A percentile compares a stretch with the other conserved stretches of the same genome.
Evolutionary conservation across 768 basidiomycete genomes (phyloP).

Genomic region (Naganishia onofrii): DNA sequence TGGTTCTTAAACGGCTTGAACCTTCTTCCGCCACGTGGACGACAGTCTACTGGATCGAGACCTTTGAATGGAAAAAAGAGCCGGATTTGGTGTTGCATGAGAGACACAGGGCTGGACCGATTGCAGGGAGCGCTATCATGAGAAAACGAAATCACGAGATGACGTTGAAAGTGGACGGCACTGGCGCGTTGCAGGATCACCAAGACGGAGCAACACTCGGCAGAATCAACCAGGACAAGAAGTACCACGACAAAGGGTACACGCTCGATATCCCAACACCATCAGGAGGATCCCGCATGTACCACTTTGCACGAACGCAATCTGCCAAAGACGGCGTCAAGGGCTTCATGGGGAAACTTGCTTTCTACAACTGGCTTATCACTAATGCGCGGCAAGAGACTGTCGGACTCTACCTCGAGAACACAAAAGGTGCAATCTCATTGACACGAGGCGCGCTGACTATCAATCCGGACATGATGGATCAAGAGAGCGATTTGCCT

Average conservation of each 20-base stretch:
- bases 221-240: constrained; percentile 9
- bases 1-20: neutral
- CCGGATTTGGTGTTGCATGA: constrained; percentile 9
- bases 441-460: constrained; percentile 10
- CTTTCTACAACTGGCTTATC: constrained; percentile 13
- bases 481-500: neutral
- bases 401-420: constrained; percentile 16
- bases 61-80: neutral
- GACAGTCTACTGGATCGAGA: constrained; percentile 2
- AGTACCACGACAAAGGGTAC: neutral
- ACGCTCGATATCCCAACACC: neutral
- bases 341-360: constrained; percentile 3
- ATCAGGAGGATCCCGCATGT: neutral
- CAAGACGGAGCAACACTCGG: neutral
- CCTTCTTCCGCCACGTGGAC: no score
- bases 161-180: constrained; percentile 1
- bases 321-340: constrained; percentile 8
- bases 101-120: neutral
- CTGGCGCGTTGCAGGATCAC: constrained; percentile 10
- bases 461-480: constrained; percentile 4
- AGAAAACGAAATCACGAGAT: constrained; percentile 11
- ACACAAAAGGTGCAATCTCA: neutral
- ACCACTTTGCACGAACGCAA: constrained; percentile 5
- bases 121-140: neutral
- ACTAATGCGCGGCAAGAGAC: neutral